Evolutionary conservation across 257 asterid species (phyloP).

Genomic region (Nicotiana paniculata): DNA sequence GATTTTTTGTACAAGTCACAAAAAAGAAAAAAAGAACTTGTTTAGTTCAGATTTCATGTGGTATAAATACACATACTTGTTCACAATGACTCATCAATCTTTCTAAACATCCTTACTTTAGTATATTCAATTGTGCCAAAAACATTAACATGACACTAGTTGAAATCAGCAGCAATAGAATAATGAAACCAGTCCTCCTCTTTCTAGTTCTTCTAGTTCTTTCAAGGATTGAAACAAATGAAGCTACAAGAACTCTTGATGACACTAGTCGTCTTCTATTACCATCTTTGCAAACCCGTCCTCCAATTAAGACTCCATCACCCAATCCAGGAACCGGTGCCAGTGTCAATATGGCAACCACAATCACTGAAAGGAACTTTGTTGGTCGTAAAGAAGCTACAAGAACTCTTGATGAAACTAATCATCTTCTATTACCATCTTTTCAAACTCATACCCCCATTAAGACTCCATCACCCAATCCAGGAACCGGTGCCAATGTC

Average conservation of each 20-base stretch:
- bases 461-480: conserved; percentile 21
- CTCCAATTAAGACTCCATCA: background rate
- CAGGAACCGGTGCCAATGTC: background rate
- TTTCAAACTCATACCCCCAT: background rate
- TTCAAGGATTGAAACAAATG: background rate
- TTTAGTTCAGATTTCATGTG: background rate
- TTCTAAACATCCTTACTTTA: background rate
- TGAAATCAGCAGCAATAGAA: background rate
- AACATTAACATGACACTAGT: background rate
- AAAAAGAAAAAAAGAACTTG: background rate
- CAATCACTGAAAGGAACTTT: background rate
- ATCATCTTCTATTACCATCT: background rate
- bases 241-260: background rate
- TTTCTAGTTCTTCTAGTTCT: background rate
- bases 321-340: background rate
- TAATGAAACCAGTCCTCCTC: background rate
- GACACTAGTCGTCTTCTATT: background rate
- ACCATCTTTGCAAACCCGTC: background rate
- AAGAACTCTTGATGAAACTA: background rate
- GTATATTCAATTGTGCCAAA: background rate
- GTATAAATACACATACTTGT: background rate
- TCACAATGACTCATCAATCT: background rate
- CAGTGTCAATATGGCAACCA: background rate
- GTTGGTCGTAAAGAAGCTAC: background rate
- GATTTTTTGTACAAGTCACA: background rate